Evolutionary conservation across 257 asterid genomes (phyloP), one percentile per base, ranked within the genome.

Genomic region (Haberlea rhodopensis): DNA sequence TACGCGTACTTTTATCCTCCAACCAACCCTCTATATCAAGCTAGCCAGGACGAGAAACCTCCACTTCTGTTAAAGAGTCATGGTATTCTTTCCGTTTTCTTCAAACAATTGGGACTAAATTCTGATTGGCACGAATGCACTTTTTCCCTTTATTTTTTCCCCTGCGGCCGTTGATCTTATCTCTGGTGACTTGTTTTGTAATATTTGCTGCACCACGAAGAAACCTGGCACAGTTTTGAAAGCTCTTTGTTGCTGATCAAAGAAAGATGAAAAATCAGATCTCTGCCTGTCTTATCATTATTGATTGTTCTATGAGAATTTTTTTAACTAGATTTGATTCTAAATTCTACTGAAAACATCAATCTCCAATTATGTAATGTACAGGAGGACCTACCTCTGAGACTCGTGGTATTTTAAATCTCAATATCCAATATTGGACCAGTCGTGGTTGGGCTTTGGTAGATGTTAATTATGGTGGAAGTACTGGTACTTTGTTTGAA

Each of bases 391-490:
- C 99, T 65, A 92, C 99, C 63, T 90, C 85, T 29, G 99, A 92
- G 83, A 72, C 96, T 71, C 94, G 94, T 70, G 95, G 95, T 53
- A 75, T 78, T 73, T 84, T 92, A 66, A 84, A 88, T 75, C 88
- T 89, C 52, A 75, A 75, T 55, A 77, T 92, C 81, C 99, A 92
- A 64, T 92, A 81, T 75, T 92, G 97, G 99, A 92, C 99, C 59
- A 89, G 99, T 79, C 95, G 96, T 37, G 99, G 99, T 71, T 92
- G 97, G 99, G 99, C 97, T 60, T 79, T 82, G 66, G 97, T 87
- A 67, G 99, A 92, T 81, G 99, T 92, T 67, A 92, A 92, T 82
- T 92, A 92, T 67, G 99, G 99, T 68, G 99, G 99, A 79, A 92
- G 99, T 80, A 78, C 95, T 46, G 99, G 99, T 92, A 85, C 26